These are phyloP conservation scores for Anaeromyces robustus DNA, from an alignment of 192 early-diverging fungal genomes.

Conservation along the genomic window DNA sequence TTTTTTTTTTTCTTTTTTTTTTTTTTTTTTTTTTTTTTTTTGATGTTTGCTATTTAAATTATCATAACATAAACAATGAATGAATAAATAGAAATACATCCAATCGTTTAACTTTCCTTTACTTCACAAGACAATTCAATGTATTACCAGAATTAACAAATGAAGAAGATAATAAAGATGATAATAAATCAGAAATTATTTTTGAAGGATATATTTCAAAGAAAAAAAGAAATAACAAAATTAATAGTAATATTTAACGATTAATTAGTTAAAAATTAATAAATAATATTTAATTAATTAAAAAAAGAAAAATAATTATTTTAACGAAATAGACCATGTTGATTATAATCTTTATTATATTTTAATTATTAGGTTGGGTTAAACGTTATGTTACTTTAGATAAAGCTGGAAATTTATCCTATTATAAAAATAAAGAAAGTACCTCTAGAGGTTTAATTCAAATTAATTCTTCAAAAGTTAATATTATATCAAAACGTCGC, in stretches of 20 bases:
- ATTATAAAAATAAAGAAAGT: background rate
- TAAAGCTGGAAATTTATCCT: background rate
- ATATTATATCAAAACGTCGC: background rate
- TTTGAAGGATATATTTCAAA: background rate
- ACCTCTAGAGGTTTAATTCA: background rate
- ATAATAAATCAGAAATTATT: background rate
- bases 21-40: too few relatives aligned
- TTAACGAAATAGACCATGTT: too few relatives aligned
- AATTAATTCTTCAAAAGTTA: background rate
- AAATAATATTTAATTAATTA: too few relatives aligned
- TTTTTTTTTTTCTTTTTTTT: too few relatives aligned
- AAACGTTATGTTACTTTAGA: background rate
- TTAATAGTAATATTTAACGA: background rate
- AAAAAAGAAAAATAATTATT: too few relatives aligned
- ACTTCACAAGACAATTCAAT: background rate
- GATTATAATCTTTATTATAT: too few relatives aligned
- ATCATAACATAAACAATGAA: too few relatives aligned
- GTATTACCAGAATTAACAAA: background rate
- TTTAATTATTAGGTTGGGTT: background rate
- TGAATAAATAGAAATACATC: background rate
- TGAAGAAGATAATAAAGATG: background rate
- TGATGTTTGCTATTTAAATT: too few relatives aligned
- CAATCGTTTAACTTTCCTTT: background rate
- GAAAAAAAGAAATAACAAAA: background rate
- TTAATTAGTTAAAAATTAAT: too few relatives aligned